phyloP scores from a whole-genome alignment of 495 filamentous ascomycete genomes.

The Penicillium taxi region DNA sequence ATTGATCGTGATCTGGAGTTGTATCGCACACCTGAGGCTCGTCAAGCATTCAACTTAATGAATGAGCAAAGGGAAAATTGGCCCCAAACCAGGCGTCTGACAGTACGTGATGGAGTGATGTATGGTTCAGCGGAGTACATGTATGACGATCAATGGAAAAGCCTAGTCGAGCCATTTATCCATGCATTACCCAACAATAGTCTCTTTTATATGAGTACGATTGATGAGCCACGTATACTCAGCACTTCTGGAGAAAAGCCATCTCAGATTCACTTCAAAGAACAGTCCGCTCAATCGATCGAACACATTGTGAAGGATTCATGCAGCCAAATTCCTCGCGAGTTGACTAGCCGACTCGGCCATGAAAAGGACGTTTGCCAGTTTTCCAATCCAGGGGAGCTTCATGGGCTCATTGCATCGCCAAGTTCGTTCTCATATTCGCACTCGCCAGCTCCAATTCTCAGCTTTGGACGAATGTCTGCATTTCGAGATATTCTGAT shows the following conservation, averaged over 20 bases:
- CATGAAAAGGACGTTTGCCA: conserved; percentile 4
- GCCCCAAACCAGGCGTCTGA: not conserved
- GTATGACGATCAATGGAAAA: not conserved
- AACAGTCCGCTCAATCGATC: not conserved
- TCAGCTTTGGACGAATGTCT: conserved; percentile 4
- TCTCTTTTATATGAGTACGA: conserved; percentile 3
- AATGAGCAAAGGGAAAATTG: not conserved
- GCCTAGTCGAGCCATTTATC: conserved; percentile 1
- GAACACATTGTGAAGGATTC: conserved; percentile 1
- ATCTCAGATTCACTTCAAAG: not conserved
- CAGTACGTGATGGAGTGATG: not conserved
- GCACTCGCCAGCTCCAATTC: not conserved
- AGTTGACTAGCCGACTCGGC: conserved; percentile 1
- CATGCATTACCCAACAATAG: not conserved
- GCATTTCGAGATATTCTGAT: conserved; percentile 5
- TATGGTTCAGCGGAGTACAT: not conserved
- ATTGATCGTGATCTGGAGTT: conserved; percentile 1
- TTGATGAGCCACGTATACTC: conserved; percentile 4
- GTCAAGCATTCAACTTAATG: not conserved
- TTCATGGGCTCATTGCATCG: conserved; percentile 1
- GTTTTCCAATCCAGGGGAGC: not conserved
- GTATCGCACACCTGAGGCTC: conserved; percentile 2
- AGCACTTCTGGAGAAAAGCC: not conserved
- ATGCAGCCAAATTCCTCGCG: not conserved
- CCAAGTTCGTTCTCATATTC: conserved; percentile 1